These are phyloP conservation scores for Ogataea chonburiensis DNA, from an alignment of 805 yeast species.

Conservation along the genomic window DNA sequence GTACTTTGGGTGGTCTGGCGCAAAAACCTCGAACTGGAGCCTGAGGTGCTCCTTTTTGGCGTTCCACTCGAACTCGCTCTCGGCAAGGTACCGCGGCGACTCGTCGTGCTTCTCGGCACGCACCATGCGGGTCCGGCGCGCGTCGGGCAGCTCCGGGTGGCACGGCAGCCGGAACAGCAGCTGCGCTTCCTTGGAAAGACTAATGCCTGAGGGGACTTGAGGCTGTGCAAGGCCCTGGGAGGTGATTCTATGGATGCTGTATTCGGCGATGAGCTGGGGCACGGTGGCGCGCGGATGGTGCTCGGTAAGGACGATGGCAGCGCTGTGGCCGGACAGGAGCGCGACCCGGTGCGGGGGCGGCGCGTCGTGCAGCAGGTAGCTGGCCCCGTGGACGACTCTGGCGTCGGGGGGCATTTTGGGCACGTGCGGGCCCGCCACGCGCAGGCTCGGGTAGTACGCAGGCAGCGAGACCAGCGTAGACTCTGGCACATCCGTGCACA, in stretches of 20 bases:
- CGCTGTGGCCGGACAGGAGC: slow-evolving; percentile 26
- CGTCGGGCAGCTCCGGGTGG: slow-evolving; percentile 1
- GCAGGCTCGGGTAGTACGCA: slow-evolving; percentile 25
- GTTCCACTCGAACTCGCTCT: slow-evolving; percentile 15
- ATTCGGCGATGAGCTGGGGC: slow-evolving; percentile 16
- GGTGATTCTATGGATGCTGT: slow-evolving; percentile 4
- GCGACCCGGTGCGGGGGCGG: slow-evolving; percentile 35
- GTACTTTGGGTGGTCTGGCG: slow-evolving; percentile 29
- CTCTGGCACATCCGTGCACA: slow-evolving; percentile 15
- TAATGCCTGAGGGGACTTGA: slow-evolving; percentile 7
- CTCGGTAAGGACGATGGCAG: slow-evolving; percentile 20
- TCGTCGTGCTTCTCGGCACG: neutral
- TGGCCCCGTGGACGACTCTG: slow-evolving; percentile 35
- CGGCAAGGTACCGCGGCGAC: slow-evolving; percentile 4
- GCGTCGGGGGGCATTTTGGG: slow-evolving; percentile 31
- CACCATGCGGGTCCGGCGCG: neutral
- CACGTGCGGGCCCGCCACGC: slow-evolving; percentile 26
- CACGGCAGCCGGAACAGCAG: slow-evolving; percentile 1
- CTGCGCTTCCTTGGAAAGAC: slow-evolving; percentile 1
- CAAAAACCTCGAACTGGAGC: slow-evolving; percentile 1
- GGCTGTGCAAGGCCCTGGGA: slow-evolving; percentile 6
- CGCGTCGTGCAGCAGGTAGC: slow-evolving; percentile 33
- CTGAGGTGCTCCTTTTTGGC: slow-evolving; percentile 1
- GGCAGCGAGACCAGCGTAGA: slow-evolving; percentile 16
- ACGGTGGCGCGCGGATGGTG: slow-evolving; percentile 1